phyloP scores from a whole-genome alignment of 2,329 filamentous ascomycete species.

The Piedraia hortae region DNA sequence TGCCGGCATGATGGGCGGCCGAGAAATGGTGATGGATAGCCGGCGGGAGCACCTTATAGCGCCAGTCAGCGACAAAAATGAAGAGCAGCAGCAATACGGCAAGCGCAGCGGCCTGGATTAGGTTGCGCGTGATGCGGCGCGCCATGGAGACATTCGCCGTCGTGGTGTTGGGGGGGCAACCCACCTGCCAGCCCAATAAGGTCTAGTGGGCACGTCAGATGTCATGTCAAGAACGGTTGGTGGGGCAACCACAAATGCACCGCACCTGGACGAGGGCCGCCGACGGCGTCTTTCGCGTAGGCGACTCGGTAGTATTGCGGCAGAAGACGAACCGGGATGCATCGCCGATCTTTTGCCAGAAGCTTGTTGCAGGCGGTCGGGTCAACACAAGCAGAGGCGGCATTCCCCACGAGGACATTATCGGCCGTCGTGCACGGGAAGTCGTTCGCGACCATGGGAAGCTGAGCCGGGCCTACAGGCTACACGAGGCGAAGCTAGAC shows the following conservation, averaged over 20 bases:
- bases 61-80: constrained; percentile 62
- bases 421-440: constrained; percentile 34
- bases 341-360: constrained; percentile 15
- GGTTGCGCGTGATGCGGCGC: constrained; percentile 25
- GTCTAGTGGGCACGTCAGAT: too few relatives aligned
- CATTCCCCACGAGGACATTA: constrained; percentile 28
- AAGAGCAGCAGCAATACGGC: constrained; percentile 35
- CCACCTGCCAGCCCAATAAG: too few relatives aligned
- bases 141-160: constrained; percentile 3
- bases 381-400: constrained; percentile 21
- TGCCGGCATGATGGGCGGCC: constrained; percentile 58
- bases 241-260: too few relatives aligned
- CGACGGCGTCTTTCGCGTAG: constrained; percentile 7
- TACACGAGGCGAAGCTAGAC: constrained; percentile 39
- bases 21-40: constrained; percentile 70
- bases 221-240: too few relatives aligned
- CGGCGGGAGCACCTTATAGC: constrained; percentile 62
- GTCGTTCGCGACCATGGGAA: constrained; percentile 21
- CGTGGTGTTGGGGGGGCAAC: too few relatives aligned
- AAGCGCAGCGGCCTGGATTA: constrained; percentile 45
- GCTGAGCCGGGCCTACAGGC: constrained; percentile 15
- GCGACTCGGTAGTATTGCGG: constrained; percentile 16
- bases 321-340: constrained; percentile 13
- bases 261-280: too few relatives aligned
- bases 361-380: constrained; percentile 11